These are phyloP conservation scores for Moniliella sp. DNA, from an alignment of 1,284 basidiomycete genomes.

Conservation along the genomic window DNA sequence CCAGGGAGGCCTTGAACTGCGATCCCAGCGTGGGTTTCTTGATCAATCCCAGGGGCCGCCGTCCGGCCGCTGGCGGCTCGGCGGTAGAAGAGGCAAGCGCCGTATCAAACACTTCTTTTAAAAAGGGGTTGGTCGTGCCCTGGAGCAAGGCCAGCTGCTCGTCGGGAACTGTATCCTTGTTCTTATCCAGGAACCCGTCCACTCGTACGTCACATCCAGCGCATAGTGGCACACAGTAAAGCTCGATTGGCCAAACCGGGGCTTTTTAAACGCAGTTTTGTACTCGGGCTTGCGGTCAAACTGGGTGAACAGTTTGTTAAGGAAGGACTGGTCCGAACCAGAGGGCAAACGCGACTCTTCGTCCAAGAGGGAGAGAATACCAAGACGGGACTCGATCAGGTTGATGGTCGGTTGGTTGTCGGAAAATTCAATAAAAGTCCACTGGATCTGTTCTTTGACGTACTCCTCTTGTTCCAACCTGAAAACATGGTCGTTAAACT, in stretches of 20 bases:
- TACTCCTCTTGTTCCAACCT: slow-evolving; percentile 95
- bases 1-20: slow-evolving; percentile 88
- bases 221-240: slow-evolving; percentile 98
- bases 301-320: slow-evolving; percentile 77
- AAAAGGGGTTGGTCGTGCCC: slow-evolving; percentile 66
- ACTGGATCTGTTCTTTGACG: slow-evolving; percentile 89
- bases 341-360: slow-evolving; percentile 91
- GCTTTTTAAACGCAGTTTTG: slow-evolving; percentile 84
- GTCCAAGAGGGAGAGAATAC: slow-evolving; percentile 77
- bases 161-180: slow-evolving; percentile 92
- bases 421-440: slow-evolving; percentile 95
- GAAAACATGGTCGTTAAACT: slow-evolving; percentile 45
- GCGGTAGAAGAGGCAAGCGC: slow-evolving; percentile 50
- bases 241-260: slow-evolving; percentile 80
- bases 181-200: slow-evolving; percentile 97
- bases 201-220: slow-evolving; percentile 89
- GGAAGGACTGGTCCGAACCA: slow-evolving; percentile 74
- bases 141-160: slow-evolving; percentile 77
- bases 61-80: slow-evolving; percentile 12
- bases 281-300: slow-evolving; percentile 57
- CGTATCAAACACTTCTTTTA: slow-evolving; percentile 78
- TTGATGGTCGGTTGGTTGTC: slow-evolving; percentile 98
- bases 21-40: slow-evolving; percentile 90
- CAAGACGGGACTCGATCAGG: slow-evolving; percentile 88
- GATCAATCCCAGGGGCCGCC: slow-evolving; percentile 38